Base-by-base conservation (phyloP, 768 basidiomycete species). In the Phanerochaete sordida region DNA sequence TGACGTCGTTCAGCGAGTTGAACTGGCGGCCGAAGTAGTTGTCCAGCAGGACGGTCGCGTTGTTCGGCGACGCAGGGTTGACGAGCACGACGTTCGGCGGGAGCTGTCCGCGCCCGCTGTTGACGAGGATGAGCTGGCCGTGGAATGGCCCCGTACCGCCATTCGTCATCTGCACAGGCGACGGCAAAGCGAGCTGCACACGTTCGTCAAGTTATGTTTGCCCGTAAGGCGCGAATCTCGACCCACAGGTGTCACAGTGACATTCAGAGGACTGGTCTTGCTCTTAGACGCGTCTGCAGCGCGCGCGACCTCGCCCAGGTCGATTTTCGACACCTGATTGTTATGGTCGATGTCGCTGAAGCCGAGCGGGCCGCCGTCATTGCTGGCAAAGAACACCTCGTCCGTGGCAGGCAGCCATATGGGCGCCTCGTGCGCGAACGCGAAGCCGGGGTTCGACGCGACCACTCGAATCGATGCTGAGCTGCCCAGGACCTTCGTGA, bases 1-100 rank as follows among this genome's bases (percentile, higher is more conserved):
- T 91, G 60, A 88, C 77, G 63, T 94, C 91, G 69, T 92, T 90
- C 52, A 93, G 70, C 1, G 90, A 90, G 72, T 89, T 91, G 74
- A 91, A 93, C 64, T 91, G 90, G 2, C 88, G 77, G 1, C 90
- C 90, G 65, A 83, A 88, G 72, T 81, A 90, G 73, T 91, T 93
- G 72, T 92, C 88, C 61, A 93, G 71, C 16, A 93, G 70, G 30
- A 88, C 80, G 0, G 87, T 91, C 3, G 81, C 74, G 57, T 91
- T 88, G 72, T 85, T 78, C 0, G 90, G 90, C 8, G 81, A 68
- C 3, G 66, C 68, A 0, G 89, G 87, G 68, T 90, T 84, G 51
- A 91, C 84, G 26, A 87, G 79, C 0, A 79, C 84, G 26, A 91
- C 67, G 2, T 82, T 83, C 21, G 89, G 83, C 8, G 89, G 85